Base-by-base conservation (phyloP, 352 stramenopile species). In the Globisporangium yorkense region DNA sequence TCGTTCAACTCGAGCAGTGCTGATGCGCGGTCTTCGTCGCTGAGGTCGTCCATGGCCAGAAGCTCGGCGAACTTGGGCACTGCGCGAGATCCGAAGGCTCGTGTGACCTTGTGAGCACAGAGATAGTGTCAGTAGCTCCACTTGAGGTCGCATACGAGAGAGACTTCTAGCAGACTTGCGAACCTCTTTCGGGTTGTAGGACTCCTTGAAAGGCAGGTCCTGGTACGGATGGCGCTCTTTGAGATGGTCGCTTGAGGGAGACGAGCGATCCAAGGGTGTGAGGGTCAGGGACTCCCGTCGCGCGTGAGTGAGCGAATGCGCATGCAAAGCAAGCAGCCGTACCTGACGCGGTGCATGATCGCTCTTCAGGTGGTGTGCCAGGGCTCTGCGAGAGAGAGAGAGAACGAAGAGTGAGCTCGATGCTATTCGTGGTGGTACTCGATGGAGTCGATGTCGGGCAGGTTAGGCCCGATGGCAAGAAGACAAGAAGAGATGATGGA, bases 311-410 rank as follows among this genome's bases (percentile, higher is more conserved):
- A 10, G 35, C 12, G 8, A 20, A 10, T n/a, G 1, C 12, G 16
- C 52, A 21, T 24, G 10, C 12, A 10, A 27, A 51, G 29, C 15
- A 6, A 1, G 1, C 16, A 9, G 37, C 18, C 39, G 2, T 58
- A 80, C 74, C 74, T 89, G 47, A 86, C 74, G 59, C 71, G 73
- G 50, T 89, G 79, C 79, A 89, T 87, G 15, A 27, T 18, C 58
- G 41, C 15, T 2, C 2, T 18, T 58, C 24, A 27, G 24, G 24
- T 27, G 24, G 24, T 27, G 24, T 1, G 24, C 24, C 24, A 27
- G 24, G 24, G 24, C 24, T 1, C 24, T 27, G 24, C 24, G 24
- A 27, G 24, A 27, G 21, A 24, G 21, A 1, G 21, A 24, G 15
- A 31, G 7, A 29, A 52, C 40, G 45, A 46, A 35, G 16, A 37